Percentiles rank a stretch among this genome's conserved stretches.
Evolutionary conservation across 164 flowering plant genomes (phyloP).

Genomic region (Magnolia kwangsiensis): DNA sequence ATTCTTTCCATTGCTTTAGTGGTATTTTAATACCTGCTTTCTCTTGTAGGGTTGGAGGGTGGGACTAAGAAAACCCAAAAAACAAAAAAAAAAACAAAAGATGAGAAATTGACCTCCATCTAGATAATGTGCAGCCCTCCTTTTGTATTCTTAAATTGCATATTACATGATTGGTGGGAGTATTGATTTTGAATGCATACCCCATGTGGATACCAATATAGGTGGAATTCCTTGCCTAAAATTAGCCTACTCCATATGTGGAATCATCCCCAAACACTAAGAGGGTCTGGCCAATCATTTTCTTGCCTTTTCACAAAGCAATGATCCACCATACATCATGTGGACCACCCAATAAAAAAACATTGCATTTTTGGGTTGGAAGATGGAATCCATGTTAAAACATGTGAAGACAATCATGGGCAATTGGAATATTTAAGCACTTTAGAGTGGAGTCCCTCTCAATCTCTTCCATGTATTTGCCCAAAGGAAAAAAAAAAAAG

Average conservation of each 20-base stretch:
- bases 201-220: conserved; percentile 64
- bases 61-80: background rate
- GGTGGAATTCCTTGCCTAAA: conserved; percentile 32
- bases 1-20: conserved; percentile 9
- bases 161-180: conserved; percentile 22
- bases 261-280: conserved; percentile 14
- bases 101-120: conserved; percentile 7
- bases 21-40: background rate
- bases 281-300: conserved; percentile 12
- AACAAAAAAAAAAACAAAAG: background rate
- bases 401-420: conserved; percentile 55
- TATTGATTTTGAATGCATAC: conserved; percentile 19
- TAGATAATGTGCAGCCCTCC: conserved; percentile 7
- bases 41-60: background rate
- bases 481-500: background rate
- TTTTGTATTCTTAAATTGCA: conserved; percentile 3
- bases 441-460: conserved; percentile 27
- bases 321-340: conserved; percentile 13
- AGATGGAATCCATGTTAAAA: conserved; percentile 45
- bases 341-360: conserved; percentile 19
- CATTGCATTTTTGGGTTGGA: conserved; percentile 31
- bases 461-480: conserved; percentile 20
- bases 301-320: conserved; percentile 16
- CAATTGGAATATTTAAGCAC: conserved; percentile 15
- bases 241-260: conserved; percentile 1